These are phyloP conservation scores for Boletus coccyginus DNA, from an alignment of 768 basidiomycete species.

Conservation along the genomic window DNA sequence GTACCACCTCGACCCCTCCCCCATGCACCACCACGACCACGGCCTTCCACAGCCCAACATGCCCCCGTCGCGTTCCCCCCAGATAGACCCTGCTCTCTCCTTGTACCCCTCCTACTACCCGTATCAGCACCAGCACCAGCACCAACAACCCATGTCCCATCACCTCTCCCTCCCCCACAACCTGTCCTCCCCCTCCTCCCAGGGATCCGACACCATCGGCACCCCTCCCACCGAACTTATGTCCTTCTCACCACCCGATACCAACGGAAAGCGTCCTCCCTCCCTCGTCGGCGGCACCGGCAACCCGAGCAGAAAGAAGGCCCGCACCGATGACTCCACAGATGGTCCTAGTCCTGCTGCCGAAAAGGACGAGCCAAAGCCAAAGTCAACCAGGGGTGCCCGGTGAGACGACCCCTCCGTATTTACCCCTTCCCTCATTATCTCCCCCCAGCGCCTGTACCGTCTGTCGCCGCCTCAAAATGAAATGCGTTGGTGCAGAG, in stretches of 20 bases:
- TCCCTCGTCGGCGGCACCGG: slow-evolving; percentile 38
- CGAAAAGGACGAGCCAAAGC: slow-evolving; percentile 66
- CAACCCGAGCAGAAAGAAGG: slow-evolving; percentile 53
- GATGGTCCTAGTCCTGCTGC: slow-evolving; percentile 50
- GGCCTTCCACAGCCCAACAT: slow-evolving; percentile 36
- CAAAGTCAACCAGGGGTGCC: slow-evolving; percentile 86
- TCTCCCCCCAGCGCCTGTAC: slow-evolving; percentile 70
- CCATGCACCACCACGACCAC: slow-evolving; percentile 46
- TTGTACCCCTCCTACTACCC: slow-evolving; percentile 63
- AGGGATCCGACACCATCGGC: slow-evolving; percentile 72
- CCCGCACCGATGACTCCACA: slow-evolving; percentile 52
- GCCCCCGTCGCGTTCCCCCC: slow-evolving; percentile 52
- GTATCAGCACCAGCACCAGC: slow-evolving; percentile 46
- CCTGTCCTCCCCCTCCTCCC: slow-evolving; percentile 78
- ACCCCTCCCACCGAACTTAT: slow-evolving; percentile 68
- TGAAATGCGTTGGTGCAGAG: slow-evolving; percentile 91
- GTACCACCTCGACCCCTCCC: slow-evolving; percentile 22
- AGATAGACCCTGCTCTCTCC: slow-evolving; percentile 71
- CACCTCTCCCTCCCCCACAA: slow-evolving; percentile 56
- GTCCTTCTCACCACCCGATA: slow-evolving; percentile 48
- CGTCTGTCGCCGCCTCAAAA: slow-evolving; percentile 87
- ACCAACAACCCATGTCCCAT: slow-evolving; percentile 48
- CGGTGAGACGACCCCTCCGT: slow-evolving; percentile 46
- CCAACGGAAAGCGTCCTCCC: slow-evolving; percentile 67
- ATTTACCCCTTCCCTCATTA: slow-evolving; percentile 7